Base-by-base conservation (phyloP, 192 early-diverging fungal genomes). In the Coemansia sp. region DNA sequence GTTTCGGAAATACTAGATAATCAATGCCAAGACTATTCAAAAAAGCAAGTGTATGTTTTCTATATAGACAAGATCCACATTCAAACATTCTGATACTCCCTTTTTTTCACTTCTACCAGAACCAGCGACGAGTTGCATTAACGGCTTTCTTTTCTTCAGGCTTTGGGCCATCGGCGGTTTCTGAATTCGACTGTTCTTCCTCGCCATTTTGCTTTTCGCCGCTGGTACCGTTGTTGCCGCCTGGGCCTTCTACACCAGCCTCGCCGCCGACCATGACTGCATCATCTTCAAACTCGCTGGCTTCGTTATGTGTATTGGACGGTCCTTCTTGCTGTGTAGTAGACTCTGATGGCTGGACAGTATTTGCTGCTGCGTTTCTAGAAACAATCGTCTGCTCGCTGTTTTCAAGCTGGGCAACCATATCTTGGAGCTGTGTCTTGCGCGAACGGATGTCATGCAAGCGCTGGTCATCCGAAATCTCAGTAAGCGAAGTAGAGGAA, bases 211-310 rank as follows among this genome's bases (percentile, higher is more conserved):
- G 32, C 55, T 28, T 34, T 35, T 57, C 55, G 5, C 20, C 36
- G 56, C 65, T 66, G 18, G 32, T 52, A 18, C 34, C 32, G 39
- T 53, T 61, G 57, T 33, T 62, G 8, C 22, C 37, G 35, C 22
- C 8, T 55, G 70, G 3, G 63, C 59, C 62, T 14, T 71, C 71
- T 22, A 37, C 63, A n/a, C 66, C 60, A 8, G 68, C 38, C 28
- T 73, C 64, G 55, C 70, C 64, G 60, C 58, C 52, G 1, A 83
- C 80, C 72, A 83, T 83, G 35, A 83, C 80, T 22, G 70, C 75
- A 52, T 83, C 80, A 37, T 78, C 74, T 56, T 83, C 80, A 59
- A 83, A 83, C 35, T 70, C 80, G 22, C 72, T 71, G 9, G 55
- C 65, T 9, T 81, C 74, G 35, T 60, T 70, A 12, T 59, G 67